Evolutionary conservation across 371 early-diverging fungal species (phyloP).

Genomic region (Chytridium lagenaria): DNA sequence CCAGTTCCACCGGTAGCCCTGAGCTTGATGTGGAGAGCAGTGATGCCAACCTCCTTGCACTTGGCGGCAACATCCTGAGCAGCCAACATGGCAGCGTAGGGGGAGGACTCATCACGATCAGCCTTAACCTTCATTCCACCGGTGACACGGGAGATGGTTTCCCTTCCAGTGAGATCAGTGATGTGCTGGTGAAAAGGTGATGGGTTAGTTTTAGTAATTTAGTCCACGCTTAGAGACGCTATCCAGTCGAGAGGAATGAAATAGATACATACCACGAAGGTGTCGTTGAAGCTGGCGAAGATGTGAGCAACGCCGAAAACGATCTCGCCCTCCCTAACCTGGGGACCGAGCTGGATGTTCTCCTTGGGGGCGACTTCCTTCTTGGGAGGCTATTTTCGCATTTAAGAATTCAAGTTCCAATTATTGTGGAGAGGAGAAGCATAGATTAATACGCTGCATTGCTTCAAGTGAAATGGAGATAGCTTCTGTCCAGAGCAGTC

Average conservation of each 20-base stretch:
- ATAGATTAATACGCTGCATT: no score
- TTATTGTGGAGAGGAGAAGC: no score
- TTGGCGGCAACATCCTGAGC: conserved; percentile 99
- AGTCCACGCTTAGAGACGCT: background rate
- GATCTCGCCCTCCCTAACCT: conserved; percentile 97
- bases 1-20: conserved; percentile 99
- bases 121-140: conserved; percentile 99
- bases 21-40: conserved; percentile 99
- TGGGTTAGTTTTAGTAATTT: conserved; percentile 15
- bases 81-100: conserved; percentile 99
- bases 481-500: no score
- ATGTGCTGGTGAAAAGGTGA: conserved; percentile 70
- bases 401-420: background rate
- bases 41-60: conserved; percentile 99
- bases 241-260: no score
- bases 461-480: no score
- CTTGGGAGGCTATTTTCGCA: conserved; percentile 43
- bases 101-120: conserved; percentile 99
- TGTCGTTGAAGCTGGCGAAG: conserved; percentile 99
- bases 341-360: conserved; percentile 95
- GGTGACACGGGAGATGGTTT: conserved; percentile 99
- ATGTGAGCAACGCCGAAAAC: conserved; percentile 99
- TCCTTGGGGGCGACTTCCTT: conserved; percentile 57
- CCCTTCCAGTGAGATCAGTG: conserved; percentile 99
- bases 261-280: conserved; percentile 76